Conservation (phyloP, 2,329 filamentous ascomycete genomes). For the Calonectria hawksworthii region DNA sequence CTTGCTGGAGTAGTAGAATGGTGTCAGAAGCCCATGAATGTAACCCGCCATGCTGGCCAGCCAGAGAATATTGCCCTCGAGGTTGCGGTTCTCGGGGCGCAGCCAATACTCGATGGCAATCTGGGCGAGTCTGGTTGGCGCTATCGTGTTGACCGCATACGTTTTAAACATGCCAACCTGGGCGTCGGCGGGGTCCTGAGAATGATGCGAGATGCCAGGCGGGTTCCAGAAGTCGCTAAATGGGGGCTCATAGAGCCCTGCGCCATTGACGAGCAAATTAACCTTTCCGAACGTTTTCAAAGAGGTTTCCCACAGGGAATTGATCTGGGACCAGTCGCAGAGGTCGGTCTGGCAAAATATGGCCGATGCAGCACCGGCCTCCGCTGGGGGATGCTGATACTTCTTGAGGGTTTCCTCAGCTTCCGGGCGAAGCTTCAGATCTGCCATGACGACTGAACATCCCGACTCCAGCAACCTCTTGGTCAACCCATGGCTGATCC, state of each 20-base stretch:
- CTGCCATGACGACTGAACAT: conserved; percentile 12
- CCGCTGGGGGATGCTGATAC: neutral
- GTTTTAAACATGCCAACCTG: conserved; percentile 17
- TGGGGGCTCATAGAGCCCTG: conserved; percentile 10
- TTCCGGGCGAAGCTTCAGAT: conserved; percentile 18
- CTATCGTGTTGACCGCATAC: conserved; percentile 14
- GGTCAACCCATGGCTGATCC: conserved; percentile 30
- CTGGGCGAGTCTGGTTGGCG: conserved; percentile 2
- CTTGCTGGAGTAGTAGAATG: conserved; percentile 34
- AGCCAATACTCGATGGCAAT: conserved; percentile 16
- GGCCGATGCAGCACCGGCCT: conserved; percentile 4
- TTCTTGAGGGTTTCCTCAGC: neutral
- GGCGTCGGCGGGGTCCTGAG: conserved; percentile 7
- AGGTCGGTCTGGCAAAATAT: conserved; percentile 7
- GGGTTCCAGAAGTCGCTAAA: conserved; percentile 20
- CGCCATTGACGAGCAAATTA: conserved; percentile 16
- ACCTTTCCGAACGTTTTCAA: conserved; percentile 1
- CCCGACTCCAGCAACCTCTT: neutral
- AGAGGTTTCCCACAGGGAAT: neutral
- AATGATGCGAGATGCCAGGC: conserved; percentile 4
- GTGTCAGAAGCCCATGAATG: conserved; percentile 7
- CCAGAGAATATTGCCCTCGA: conserved; percentile 13
- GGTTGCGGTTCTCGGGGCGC: neutral
- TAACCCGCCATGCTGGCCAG: conserved; percentile 14
- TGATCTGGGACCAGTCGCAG: conserved; percentile 17